Evolutionary conservation across 2,329 filamentous ascomycete species (phyloP).

Genomic region (Paraphoma chrysanthemicola): DNA sequence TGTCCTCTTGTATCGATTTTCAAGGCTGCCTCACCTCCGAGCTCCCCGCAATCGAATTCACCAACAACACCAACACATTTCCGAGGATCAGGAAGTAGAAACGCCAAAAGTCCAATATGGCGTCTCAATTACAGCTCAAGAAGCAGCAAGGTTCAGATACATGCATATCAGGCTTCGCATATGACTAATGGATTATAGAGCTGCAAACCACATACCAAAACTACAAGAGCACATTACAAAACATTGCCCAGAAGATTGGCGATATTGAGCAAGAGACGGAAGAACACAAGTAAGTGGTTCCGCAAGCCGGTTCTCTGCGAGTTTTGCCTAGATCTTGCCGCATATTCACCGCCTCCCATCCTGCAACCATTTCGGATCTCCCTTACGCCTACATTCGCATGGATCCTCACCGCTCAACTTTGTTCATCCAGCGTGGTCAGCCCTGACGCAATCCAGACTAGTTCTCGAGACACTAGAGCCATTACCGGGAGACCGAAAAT

Average conservation of each 20-base stretch:
- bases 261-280: slow-evolving; percentile 97
- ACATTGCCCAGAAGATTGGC: slow-evolving; percentile 94
- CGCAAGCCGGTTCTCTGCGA: slow-evolving; percentile 4
- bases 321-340: slow-evolving; percentile 6
- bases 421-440: not conserved
- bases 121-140: slow-evolving; percentile 64
- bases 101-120: slow-evolving; percentile 48
- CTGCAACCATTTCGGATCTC: slow-evolving; percentile 15
- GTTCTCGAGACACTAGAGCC: slow-evolving; percentile 91
- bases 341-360: slow-evolving; percentile 27
- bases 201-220: slow-evolving; percentile 81
- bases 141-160: slow-evolving; percentile 72
- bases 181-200: slow-evolving; percentile 59
- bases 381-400: slow-evolving; percentile 3
- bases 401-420: slow-evolving; percentile 23
- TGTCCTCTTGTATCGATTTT: not conserved
- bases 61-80: not conserved
- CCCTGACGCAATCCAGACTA: slow-evolving; percentile 65
- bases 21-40: slow-evolving; percentile 17
- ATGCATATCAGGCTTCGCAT: too few relatives aligned
- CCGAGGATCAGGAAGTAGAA: not conserved
- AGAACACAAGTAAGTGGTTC: slow-evolving; percentile 84
- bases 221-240: slow-evolving; percentile 80
- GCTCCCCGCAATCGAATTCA: slow-evolving; percentile 23
- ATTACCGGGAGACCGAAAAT: slow-evolving; percentile 85